Evolutionary conservation across 495 filamentous ascomycete genomes (phyloP), one percentile per base, ranked within the genome.

Genomic region (Xylaria venustula): DNA sequence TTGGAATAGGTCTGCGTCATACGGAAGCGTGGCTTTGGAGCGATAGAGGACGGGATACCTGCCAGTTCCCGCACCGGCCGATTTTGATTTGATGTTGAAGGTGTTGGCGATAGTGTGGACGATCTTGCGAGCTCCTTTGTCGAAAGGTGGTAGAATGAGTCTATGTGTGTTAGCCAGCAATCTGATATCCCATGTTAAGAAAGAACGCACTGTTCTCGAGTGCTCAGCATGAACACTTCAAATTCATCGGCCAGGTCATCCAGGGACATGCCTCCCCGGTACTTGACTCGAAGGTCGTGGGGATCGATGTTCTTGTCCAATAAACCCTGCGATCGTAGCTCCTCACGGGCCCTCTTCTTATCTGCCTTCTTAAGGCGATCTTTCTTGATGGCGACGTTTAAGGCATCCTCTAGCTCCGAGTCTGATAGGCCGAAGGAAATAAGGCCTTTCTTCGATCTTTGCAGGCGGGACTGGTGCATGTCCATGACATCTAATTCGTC

Each of bases 401-500:
- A 67, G 8, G 78, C 75, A 1, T 77, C 74, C 64, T 88, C 85
- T 0, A 95, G 74, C 17, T 97, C 94, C 2, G 85, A 85, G 69
- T 97, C 95, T 1, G 86, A 87, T 1, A 90, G 67, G 36, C 87
- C 79, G 57, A 88, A 78, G 19, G 54, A 32, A 70, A 79, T 59
- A 68, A 57, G 71, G 70, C 74, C 81, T 62, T 71, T 82, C 58
- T 69, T 63, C 28, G 64, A 60, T 45, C 63, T 69, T 22, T 67
- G 62, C 1, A 69, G 42, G 54, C 77, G 78, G 79, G 73, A 86
- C n/a, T 86, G 81, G 22, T 88, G 81, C 71, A 88, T 90, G 63
- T 94, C 91, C 85, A 91, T 91, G 28, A 94, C 77, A 67, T 96
- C 91, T 61, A 96, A 85, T 25, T 84, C 88, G 63, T 87, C 85